Conservation (phyloP, 129 eudicot genomes). For the Centrapalus pauciflorus region DNA sequence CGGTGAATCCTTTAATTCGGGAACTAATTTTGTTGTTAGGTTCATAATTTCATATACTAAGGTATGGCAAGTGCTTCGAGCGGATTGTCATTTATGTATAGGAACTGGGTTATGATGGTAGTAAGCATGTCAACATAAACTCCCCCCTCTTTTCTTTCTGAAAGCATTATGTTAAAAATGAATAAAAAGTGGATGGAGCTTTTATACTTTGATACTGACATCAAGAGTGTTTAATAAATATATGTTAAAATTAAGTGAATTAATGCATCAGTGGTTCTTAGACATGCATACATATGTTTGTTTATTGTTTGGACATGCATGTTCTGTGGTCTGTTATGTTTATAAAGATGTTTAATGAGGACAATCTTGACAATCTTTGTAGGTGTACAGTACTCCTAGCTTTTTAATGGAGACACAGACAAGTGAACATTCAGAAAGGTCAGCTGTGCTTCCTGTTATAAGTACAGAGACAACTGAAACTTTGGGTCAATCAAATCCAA, state of each 20-base stretch:
- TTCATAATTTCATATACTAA: not conserved
- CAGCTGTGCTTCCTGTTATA: constrained; percentile 9
- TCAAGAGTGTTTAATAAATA: not conserved
- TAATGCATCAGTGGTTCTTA: not conserved
- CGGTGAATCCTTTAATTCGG: not conserved
- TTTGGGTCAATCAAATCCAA: constrained; percentile 8
- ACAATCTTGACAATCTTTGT: not conserved
- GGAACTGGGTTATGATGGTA: not conserved
- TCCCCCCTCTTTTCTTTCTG: not conserved
- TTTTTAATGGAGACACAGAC: constrained; percentile 23
- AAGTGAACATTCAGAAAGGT: constrained; percentile 22
- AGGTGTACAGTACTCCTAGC: constrained; percentile 1
- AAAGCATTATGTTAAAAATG: not conserved
- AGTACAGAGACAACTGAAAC: constrained; percentile 17
- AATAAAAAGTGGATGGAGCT: not conserved
- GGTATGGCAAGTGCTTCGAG: not conserved
- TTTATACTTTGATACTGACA: not conserved
- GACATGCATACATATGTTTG: not conserved
- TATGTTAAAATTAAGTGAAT: not conserved
- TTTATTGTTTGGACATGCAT: not conserved
- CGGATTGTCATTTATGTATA: not conserved
- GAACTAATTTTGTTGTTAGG: not conserved
- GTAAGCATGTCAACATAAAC: not conserved
- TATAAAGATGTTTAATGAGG: not conserved
- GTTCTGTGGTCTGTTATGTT: not conserved